A percentile compares a stretch with the other conserved stretches of the same genome.
These are phyloP conservation scores for Elymus sibiricus DNA, from an alignment of 176 grass and related monocot species.

Conservation along the genomic window DNA sequence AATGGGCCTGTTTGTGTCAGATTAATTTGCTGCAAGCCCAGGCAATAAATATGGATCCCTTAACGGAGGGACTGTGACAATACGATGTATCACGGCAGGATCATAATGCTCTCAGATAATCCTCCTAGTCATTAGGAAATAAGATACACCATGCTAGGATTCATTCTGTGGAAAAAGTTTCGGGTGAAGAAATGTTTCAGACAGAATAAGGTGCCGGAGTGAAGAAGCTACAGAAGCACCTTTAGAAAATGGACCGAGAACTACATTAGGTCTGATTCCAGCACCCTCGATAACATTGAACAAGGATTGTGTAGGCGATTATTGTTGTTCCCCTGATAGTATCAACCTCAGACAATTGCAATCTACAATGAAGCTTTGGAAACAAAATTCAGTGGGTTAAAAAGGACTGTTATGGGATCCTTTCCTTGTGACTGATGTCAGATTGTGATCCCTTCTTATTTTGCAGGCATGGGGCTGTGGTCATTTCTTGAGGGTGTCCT, in stretches of 20 bases:
- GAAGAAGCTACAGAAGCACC: too few relatives aligned
- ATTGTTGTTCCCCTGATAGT: not conserved
- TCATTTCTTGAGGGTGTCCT: conserved; percentile 45
- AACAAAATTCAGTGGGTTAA: not conserved
- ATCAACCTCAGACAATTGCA: not conserved
- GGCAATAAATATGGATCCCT: not conserved
- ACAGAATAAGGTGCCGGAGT: too few relatives aligned
- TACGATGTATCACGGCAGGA: not conserved
- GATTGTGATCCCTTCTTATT: not conserved
- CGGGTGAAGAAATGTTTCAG: not conserved
- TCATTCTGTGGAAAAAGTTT: not conserved
- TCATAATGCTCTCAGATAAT: not conserved
- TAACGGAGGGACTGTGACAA: not conserved
- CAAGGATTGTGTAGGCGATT: not conserved
- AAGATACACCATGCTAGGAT: not conserved
- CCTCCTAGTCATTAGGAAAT: not conserved
- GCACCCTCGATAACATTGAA: too few relatives aligned
- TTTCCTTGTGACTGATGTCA: not conserved
- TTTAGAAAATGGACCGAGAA: too few relatives aligned
- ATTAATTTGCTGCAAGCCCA: not conserved
- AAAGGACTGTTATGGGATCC: not conserved
- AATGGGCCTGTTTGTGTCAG: not conserved
- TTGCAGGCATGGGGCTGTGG: conserved; percentile 46
- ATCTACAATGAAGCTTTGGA: not conserved
- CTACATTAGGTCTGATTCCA: too few relatives aligned